Evolutionary conservation across 2,329 filamentous ascomycete genomes (phyloP).

Genomic region (Pseudopyricularia cyperi): DNA sequence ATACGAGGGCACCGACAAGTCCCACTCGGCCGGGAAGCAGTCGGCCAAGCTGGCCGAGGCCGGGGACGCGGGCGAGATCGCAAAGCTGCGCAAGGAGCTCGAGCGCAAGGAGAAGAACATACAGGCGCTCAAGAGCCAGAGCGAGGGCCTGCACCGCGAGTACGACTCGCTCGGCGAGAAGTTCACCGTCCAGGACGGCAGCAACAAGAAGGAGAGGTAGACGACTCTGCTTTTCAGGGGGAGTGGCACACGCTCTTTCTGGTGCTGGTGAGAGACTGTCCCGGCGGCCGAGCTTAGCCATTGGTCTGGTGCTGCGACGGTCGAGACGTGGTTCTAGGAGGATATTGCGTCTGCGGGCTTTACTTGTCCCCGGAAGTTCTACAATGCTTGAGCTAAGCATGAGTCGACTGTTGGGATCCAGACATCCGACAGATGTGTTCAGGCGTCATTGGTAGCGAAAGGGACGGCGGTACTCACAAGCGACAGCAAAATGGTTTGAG

Average conservation of each 20-base stretch:
- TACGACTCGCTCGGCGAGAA: conserved; percentile 80
- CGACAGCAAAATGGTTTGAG: too few relatives aligned
- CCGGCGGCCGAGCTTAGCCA: not conserved
- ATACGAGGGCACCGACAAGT: conserved; percentile 50
- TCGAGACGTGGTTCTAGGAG: too few relatives aligned
- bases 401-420: too few relatives aligned
- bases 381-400: too few relatives aligned
- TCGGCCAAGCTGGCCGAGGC: conserved; percentile 54
- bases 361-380: too few relatives aligned
- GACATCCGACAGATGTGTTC: too few relatives aligned
- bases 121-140: conserved; percentile 84
- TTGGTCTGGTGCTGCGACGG: too few relatives aligned
- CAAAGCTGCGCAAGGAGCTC: conserved; percentile 55
- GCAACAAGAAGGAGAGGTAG: conserved; percentile 37
- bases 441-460: too few relatives aligned
- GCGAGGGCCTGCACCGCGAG: conserved; percentile 67
- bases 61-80: conserved; percentile 65
- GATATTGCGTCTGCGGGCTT: too few relatives aligned
- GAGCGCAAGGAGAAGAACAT: conserved; percentile 73
- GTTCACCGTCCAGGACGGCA: conserved; percentile 43
- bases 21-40: conserved; percentile 42
- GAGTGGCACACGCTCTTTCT: not conserved
- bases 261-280: not conserved
- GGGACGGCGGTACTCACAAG: too few relatives aligned
- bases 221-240: not conserved